Base-by-base conservation (phyloP, 176 grass and related monocot genomes). In the Aegilops speltoides region DNA sequence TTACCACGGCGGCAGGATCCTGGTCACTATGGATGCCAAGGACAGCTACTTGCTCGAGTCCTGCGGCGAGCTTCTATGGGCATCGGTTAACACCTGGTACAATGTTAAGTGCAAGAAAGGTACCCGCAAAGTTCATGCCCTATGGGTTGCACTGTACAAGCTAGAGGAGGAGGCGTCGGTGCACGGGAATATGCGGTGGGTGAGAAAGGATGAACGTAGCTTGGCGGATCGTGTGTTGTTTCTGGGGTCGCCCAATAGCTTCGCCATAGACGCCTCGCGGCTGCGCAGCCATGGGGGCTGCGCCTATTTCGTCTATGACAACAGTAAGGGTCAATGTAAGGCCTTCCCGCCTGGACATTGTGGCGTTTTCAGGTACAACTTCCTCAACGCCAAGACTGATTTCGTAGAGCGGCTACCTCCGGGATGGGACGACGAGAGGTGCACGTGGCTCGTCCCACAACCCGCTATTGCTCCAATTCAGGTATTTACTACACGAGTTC, bases 121-220 rank as follows among this genome's bases (percentile, higher is more conserved):
- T 3, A 8, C 9, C n/a, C 11, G 23, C 61, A 3, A 4, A 5
- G 26, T 14, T 29, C 4, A 28, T 29, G 15, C 63, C 63, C 17
- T 70, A 1, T 70, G 7, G 68, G 68, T 38, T 17, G 12, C 9
- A 1, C 15, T 68, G 29, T 29, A 33, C 2, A 2, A 15, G 15
- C 29, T 68, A 19, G 17, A 16, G 64, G 40, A 41, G 40, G 43
- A 45, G 43, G 43, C 29, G 3, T 1, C 2, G 15, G 31, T 1
- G 29, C 65, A 16, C 3, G 6, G 15, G 3, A 68, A 20, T 3
- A 36, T 22, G 32, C 16, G 8, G 31, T 69, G 66, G 31, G 66
- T 36, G 45, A 48, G 4, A 48, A 48, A 48, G 1, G 1, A 67
- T 7, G 6, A 0, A 0, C 0, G 1, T 16, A 68, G 14, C 28